Conservation (phyloP, 805 yeast species). For the Blastobotrys americana region DNA sequence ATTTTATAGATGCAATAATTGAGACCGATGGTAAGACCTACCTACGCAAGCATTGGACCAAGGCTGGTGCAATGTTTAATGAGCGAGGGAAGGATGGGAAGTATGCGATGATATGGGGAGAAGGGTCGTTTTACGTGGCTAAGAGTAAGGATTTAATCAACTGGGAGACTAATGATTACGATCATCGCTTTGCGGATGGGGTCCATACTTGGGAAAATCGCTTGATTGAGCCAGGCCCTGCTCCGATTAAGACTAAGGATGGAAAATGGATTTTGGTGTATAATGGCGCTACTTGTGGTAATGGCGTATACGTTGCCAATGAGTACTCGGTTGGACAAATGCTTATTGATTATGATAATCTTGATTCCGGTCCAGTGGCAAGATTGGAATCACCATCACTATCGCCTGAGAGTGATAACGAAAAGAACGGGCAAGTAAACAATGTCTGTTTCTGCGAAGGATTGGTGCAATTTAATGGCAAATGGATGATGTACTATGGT, state of each 20-base stretch:
- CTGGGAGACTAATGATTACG: conserved; percentile 6
- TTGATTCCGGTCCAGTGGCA: conserved; percentile 8
- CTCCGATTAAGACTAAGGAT: conserved; percentile 8
- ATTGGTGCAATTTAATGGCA: conserved; percentile 5
- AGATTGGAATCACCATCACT: conserved; percentile 6
- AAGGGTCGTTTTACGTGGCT: conserved; percentile 6
- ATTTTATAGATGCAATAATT: conserved; percentile 3
- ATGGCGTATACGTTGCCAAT: conserved; percentile 1
- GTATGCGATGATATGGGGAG: conserved; percentile 9
- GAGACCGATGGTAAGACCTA: neutral
- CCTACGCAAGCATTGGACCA: conserved; percentile 4
- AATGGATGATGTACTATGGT: conserved; percentile 11
- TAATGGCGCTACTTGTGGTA: conserved; percentile 8
- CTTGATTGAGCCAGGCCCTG: conserved; percentile 10
- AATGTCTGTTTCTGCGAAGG: conserved; percentile 11
- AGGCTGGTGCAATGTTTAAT: conserved; percentile 8
- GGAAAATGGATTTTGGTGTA: conserved; percentile 9
- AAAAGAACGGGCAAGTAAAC: conserved; percentile 7
- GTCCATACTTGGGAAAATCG: conserved; percentile 5
- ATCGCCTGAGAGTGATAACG: conserved; percentile 5
- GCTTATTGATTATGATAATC: conserved; percentile 6
- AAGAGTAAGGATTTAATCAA: conserved; percentile 6
- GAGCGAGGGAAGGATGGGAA: conserved; percentile 7
- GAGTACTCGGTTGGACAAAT: conserved; percentile 12
- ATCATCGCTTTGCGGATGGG: conserved; percentile 7